Evolutionary conservation across 2,329 filamentous ascomycete species (phyloP).

Genomic region (Aureobasidium vineae): DNA sequence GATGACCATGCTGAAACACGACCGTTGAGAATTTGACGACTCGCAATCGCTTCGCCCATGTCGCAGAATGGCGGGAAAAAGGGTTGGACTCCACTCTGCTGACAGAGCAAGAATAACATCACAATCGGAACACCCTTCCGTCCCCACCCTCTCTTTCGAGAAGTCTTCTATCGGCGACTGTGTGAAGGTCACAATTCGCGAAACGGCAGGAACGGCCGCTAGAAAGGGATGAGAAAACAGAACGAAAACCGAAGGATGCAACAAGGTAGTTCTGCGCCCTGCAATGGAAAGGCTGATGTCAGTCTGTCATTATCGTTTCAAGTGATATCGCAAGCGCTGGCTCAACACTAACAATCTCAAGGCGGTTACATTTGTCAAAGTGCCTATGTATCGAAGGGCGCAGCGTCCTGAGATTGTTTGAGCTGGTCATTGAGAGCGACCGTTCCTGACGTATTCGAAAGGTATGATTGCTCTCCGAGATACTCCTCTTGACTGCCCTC

Average conservation of each 20-base stretch:
- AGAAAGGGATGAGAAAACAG: constrained; percentile 15
- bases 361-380: not conserved
- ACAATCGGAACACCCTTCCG: not conserved
- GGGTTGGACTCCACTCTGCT: constrained; percentile 19
- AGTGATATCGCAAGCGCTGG: not conserved
- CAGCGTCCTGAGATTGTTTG: not conserved
- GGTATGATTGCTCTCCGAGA: not conserved
- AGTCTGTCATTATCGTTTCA: not conserved
- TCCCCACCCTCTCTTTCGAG: constrained; percentile 24
- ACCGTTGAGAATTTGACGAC: constrained; percentile 15
- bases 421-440: not conserved
- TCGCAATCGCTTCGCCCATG: constrained; percentile 4
- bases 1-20: constrained; percentile 17
- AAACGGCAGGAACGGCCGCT: constrained; percentile 17
- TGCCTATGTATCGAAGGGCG: not conserved
- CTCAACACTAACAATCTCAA: not conserved
- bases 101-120: constrained; percentile 11
- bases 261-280: not conserved
- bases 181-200: not conserved
- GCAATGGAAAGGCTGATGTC: constrained; percentile 11
- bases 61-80: not conserved
- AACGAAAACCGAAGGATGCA: not conserved
- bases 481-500: not conserved
- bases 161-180: constrained; percentile 22
- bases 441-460: not conserved